Percentiles rank a stretch among this genome's conserved stretches.
phyloP scores from a whole-genome alignment of 148 eudicot genomes.

The Rheum nobile region DNA sequence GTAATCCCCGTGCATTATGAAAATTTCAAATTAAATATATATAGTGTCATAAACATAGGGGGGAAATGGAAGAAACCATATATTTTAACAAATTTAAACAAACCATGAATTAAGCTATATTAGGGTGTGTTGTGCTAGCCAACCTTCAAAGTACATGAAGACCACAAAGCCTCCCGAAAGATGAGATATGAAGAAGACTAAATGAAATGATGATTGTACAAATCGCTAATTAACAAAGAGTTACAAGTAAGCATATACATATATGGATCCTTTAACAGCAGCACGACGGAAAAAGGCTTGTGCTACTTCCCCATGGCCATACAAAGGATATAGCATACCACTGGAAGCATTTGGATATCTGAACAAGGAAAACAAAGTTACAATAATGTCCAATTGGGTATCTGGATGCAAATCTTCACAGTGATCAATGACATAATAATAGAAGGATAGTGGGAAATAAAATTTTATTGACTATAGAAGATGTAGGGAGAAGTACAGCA shows the following conservation, averaged over 20 bases:
- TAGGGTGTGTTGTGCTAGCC: too few relatives aligned
- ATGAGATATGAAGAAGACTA: background rate
- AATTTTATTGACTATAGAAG: background rate
- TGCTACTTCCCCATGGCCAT: slow-evolving; percentile 89
- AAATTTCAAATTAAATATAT: too few relatives aligned
- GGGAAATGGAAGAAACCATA: too few relatives aligned
- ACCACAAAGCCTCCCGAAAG: background rate
- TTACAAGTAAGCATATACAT: slow-evolving; percentile 42
- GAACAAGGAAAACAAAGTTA: too few relatives aligned
- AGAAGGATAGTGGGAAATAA: background rate
- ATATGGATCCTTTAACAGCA: slow-evolving; percentile 88
- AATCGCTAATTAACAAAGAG: background rate
- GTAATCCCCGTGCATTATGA: too few relatives aligned
- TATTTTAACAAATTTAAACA: too few relatives aligned
- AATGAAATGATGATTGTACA: background rate
- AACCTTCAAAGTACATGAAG: too few relatives aligned
- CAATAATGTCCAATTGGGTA: too few relatives aligned
- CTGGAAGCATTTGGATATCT: too few relatives aligned
- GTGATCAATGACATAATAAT: background rate
- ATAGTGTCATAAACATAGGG: too few relatives aligned
- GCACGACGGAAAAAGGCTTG: slow-evolving; percentile 98
- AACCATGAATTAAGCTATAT: too few relatives aligned
- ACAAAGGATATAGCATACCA: slow-evolving; percentile 80
- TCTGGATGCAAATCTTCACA: background rate
- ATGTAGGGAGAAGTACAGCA: background rate